These are phyloP conservation scores for Benincasa hispida DNA, from an alignment of 306 rosid genomes.

Conservation along the genomic window DNA sequence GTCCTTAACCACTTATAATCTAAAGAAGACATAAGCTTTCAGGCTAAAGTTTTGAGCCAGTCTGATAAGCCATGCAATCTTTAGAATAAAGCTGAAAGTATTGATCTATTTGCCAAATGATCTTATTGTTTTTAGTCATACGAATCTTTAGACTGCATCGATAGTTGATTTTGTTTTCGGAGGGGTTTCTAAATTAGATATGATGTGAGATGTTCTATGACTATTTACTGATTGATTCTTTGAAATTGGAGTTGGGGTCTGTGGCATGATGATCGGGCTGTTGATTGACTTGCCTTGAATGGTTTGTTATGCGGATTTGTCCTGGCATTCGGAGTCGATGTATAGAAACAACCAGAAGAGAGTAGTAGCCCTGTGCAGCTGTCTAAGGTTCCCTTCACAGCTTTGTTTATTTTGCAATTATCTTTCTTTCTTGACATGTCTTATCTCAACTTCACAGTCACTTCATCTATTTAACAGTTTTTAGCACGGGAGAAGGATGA, in stretches of 20 bases:
- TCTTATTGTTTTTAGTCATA: neutral
- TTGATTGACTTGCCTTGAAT: slow-evolving; percentile 58
- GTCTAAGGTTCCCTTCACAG: slow-evolving; percentile 53
- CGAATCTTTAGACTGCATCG: neutral
- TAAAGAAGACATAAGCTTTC: neutral
- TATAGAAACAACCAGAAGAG: slow-evolving; percentile 74
- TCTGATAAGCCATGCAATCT: neutral
- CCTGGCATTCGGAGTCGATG: slow-evolving; percentile 75
- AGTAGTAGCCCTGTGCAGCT: slow-evolving; percentile 79
- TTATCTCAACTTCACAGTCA: neutral
- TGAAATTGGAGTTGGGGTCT: slow-evolving; percentile 98
- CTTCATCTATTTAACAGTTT: slow-evolving; percentile 37
- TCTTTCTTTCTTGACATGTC: neutral
- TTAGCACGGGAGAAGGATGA: slow-evolving; percentile 77
- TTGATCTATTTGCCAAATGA: neutral
- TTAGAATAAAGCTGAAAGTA: neutral
- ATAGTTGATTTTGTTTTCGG: neutral
- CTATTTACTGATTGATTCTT: slow-evolving; percentile 71
- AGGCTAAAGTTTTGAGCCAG: neutral
- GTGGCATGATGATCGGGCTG: slow-evolving; percentile 56
- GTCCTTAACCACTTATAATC: neutral
- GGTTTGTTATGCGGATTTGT: slow-evolving; percentile 58
- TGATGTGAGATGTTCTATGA: slow-evolving; percentile 51
- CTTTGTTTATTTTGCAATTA: neutral
- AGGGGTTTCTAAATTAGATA: neutral